A percentile compares a stretch with the other conserved stretches of the same genome.
These are phyloP conservation scores for Sordariomycetes sp. DNA, from an alignment of 2,329 filamentous ascomycete species.

Conservation along the genomic window DNA sequence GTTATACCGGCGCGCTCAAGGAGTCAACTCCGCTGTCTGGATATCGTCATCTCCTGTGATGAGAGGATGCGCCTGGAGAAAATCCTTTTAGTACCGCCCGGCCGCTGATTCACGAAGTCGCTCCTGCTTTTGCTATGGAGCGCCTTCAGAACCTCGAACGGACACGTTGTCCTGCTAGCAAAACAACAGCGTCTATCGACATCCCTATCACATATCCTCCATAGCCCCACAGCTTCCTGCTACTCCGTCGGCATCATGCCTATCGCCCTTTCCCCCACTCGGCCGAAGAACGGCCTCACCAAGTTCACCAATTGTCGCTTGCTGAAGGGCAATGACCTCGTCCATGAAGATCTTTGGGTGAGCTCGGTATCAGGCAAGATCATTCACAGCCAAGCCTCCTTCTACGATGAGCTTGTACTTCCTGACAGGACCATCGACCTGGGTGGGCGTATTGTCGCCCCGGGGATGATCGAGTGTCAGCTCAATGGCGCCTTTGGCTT, in stretches of 20 bases:
- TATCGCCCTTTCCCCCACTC: constrained; percentile 28
- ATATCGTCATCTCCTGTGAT: neutral
- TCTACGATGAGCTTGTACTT: constrained; percentile 58
- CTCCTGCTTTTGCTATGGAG: constrained; percentile 5
- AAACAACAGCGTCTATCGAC: too few species aligned
- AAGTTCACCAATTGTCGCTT: constrained; percentile 86
- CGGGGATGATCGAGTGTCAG: constrained; percentile 84
- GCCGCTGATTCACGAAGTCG: neutral
- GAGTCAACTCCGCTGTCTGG: neutral
- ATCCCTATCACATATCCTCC: too few species aligned
- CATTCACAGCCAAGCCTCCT: constrained; percentile 57
- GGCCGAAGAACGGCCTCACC: constrained; percentile 51
- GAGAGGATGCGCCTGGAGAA: too few species aligned
- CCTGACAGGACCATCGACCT: constrained; percentile 74
- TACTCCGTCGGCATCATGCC: constrained; percentile 28
- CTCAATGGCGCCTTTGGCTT: constrained; percentile 90
- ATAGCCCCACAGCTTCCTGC: neutral
- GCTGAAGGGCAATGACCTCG: constrained; percentile 56
- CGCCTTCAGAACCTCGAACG: neutral
- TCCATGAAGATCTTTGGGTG: constrained; percentile 81
- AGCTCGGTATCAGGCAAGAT: constrained; percentile 76
- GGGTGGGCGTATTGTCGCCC: constrained; percentile 71
- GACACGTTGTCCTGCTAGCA: constrained; percentile 3
- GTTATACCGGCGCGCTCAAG: constrained; percentile 1
- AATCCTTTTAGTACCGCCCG: constrained; percentile 4